Conservation (phyloP, 805 yeast genomes). For the Starmerella asiatica region DNA sequence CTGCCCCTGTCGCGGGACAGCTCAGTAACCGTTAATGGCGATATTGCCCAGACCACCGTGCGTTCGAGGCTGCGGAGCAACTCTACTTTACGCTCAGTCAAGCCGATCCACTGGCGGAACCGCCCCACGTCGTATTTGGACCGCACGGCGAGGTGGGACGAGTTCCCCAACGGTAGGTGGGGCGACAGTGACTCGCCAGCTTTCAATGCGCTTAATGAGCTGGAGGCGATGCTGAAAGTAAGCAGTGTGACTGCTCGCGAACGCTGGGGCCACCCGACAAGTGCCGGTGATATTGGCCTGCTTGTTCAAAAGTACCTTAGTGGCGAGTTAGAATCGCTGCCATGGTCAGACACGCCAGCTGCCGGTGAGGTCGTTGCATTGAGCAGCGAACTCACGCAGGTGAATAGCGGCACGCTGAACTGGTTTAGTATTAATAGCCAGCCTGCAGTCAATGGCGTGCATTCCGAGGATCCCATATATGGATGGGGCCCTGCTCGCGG, state of each 20-base stretch:
- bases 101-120: constrained; percentile 95
- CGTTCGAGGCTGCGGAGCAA: constrained; percentile 12
- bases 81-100: constrained; percentile 31
- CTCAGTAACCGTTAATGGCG: constrained; percentile 31
- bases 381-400: constrained; percentile 41
- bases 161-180: constrained; percentile 97
- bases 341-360: constrained; percentile 92
- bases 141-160: constrained; percentile 92
- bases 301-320: constrained; percentile 56
- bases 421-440: constrained; percentile 83
- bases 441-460: constrained; percentile 74
- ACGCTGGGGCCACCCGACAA: constrained; percentile 75
- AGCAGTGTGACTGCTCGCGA: constrained; percentile 58
- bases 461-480: constrained; percentile 52
- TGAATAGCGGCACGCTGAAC: constrained; percentile 44
- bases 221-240: constrained; percentile 71
- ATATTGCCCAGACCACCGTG: not conserved
- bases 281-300: constrained; percentile 43
- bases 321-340: constrained; percentile 61
- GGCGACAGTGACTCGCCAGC: constrained; percentile 98
- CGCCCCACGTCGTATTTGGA: constrained; percentile 80
- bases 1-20: constrained; percentile 26
- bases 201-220: constrained; percentile 75
- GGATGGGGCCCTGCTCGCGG: constrained; percentile 98
- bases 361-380: constrained; percentile 61